A percentile compares a stretch with the other conserved stretches of the same genome.
Evolutionary conservation across 1,284 basidiomycete genomes (phyloP).

Genomic region (Retiboletus fuscus): DNA sequence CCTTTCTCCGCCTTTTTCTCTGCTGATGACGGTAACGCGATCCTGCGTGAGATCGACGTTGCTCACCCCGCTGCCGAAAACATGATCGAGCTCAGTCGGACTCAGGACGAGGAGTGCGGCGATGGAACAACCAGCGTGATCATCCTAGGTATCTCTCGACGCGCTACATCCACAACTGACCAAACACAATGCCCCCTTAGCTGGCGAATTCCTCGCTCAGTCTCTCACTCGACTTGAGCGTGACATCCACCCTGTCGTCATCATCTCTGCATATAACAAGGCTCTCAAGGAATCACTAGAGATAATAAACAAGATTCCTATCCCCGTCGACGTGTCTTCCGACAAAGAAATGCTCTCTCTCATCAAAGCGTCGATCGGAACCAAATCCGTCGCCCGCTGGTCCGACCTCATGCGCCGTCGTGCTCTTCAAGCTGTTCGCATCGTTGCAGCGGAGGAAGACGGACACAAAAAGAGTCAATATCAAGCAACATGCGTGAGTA

Average conservation of each 20-base stretch:
- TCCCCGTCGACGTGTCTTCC: slow-evolving; percentile 89
- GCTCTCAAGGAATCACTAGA: slow-evolving; percentile 92
- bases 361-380: slow-evolving; percentile 99
- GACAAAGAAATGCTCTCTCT: slow-evolving; percentile 95
- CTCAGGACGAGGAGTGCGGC: slow-evolving; percentile 98
- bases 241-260: slow-evolving; percentile 98
- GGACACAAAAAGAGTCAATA: slow-evolving; percentile 91
- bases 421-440: slow-evolving; percentile 92
- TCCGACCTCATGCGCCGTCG: slow-evolving; percentile 97
- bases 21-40: slow-evolving; percentile 89
- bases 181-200: slow-evolving; percentile 54
- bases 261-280: slow-evolving; percentile 97
- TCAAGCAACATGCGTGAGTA: slow-evolving; percentile 97
- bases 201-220: slow-evolving; percentile 98
- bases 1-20: not conserved
- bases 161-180: not conserved
- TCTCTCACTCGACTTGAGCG: slow-evolving; percentile 93
- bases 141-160: slow-evolving; percentile 77
- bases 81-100: slow-evolving; percentile 98
- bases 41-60: slow-evolving; percentile 97
- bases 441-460: slow-evolving; percentile 73
- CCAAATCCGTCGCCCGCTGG: slow-evolving; percentile 97
- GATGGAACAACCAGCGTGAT: slow-evolving; percentile 98
- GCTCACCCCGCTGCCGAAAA: slow-evolving; percentile 98
- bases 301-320: slow-evolving; percentile 88